Percentiles rank a stretch among this genome's conserved stretches.
These are phyloP conservation scores for Hericium coralloides DNA, from an alignment of 768 basidiomycete genomes.

Conservation along the genomic window DNA sequence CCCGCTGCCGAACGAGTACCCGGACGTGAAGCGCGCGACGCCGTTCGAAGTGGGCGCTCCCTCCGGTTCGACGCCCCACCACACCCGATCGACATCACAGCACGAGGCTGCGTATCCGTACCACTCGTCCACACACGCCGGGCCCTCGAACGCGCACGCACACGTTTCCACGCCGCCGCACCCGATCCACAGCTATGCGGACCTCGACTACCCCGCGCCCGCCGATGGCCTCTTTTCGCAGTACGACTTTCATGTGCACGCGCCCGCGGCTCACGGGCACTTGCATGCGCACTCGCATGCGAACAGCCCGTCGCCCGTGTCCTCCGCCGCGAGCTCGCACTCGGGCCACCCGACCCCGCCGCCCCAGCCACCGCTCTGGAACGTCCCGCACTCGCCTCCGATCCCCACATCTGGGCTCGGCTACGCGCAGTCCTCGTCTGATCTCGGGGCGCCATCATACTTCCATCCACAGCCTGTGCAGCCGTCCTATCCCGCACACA, in stretches of 20 bases:
- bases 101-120: slow-evolving; percentile 4
- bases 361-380: slow-evolving; percentile 1
- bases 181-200: too few species aligned
- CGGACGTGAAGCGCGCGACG: neutral
- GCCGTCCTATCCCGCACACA: too few species aligned
- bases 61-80: slow-evolving; percentile 1
- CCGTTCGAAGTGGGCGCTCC: neutral
- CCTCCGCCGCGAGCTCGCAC: slow-evolving; percentile 10
- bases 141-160: too few species aligned
- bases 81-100: slow-evolving; percentile 1
- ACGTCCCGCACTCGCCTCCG: neutral
- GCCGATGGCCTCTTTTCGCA: too few species aligned
- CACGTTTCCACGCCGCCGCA: too few species aligned
- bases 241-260: too few species aligned
- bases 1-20: slow-evolving; percentile 20
- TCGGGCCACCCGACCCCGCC: slow-evolving; percentile 9
- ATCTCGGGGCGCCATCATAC: too few species aligned
- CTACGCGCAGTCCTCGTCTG: neutral
- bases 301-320: slow-evolving; percentile 13
- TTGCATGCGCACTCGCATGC: neutral
- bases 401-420: too few species aligned
- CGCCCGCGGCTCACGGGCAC: too few species aligned
- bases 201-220: too few species aligned
- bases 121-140: neutral
- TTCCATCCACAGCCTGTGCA: too few species aligned